phyloP scores from a whole-genome alignment of 2,329 filamentous ascomycete species.

The Pyrenochaeta sp. region DNA sequence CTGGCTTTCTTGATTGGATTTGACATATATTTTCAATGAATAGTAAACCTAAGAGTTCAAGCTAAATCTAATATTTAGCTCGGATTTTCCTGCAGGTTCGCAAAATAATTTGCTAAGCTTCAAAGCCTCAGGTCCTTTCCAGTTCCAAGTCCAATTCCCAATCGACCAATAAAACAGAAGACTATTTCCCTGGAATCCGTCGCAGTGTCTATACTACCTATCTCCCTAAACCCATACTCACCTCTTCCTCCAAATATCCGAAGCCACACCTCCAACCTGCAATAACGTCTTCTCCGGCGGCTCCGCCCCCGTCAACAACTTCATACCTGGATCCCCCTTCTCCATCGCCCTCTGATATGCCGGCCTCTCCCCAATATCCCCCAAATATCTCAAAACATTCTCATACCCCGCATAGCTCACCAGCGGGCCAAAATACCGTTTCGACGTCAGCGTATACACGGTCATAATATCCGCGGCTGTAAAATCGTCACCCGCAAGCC shows the following conservation, averaged over 20 bases:
- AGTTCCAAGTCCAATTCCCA: too few relatives aligned
- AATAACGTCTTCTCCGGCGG: slow-evolving; percentile 22
- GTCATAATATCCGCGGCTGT: slow-evolving; percentile 70
- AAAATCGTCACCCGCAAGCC: slow-evolving; percentile 66
- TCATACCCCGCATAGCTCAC: slow-evolving; percentile 20
- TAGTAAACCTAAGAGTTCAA: too few relatives aligned
- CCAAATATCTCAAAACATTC: slow-evolving; percentile 26
- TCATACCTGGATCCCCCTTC: slow-evolving; percentile 57
- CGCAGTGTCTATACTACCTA: too few relatives aligned
- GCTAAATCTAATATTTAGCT: too few relatives aligned
- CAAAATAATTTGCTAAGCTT: too few relatives aligned
- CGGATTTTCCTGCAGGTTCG: too few relatives aligned
- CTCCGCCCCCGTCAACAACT: slow-evolving; percentile 28
- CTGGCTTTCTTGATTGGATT: too few relatives aligned
- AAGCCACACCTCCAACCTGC: slow-evolving; percentile 17
- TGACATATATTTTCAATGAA: too few relatives aligned
- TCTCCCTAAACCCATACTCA: too few relatives aligned
- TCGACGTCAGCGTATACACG: slow-evolving; percentile 67
- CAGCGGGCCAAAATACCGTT: slow-evolving; percentile 57
- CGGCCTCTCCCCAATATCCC: slow-evolving; percentile 20
- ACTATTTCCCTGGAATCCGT: too few relatives aligned
- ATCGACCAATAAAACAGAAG: too few relatives aligned
- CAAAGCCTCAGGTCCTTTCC: too few relatives aligned
- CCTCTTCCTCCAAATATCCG: slow-evolving; percentile 25
- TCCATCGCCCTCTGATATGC: slow-evolving; percentile 58